Evolutionary conservation across 2,329 filamentous ascomycete species (phyloP).

Genomic region (Nemania bipapillata): DNA sequence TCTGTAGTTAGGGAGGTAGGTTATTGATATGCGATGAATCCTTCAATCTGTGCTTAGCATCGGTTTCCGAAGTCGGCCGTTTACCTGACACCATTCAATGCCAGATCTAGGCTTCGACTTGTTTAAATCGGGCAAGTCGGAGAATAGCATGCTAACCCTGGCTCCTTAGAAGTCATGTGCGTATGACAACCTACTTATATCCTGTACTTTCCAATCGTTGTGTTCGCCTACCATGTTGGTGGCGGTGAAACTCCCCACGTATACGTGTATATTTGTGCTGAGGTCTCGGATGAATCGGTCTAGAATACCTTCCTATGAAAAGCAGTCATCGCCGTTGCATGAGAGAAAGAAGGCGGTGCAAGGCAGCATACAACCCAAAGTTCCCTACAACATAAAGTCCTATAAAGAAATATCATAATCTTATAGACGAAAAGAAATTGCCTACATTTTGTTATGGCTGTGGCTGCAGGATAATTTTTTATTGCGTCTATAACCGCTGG

Average conservation of each 20-base stretch:
- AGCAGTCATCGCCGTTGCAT: not conserved
- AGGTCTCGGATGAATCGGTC: not conserved
- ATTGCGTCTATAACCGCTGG: too few species aligned
- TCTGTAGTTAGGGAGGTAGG: too few species aligned
- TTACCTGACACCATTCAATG: constrained; percentile 9
- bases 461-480: too few species aligned
- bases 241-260: not conserved
- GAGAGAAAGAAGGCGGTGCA: not conserved
- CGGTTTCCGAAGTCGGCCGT: constrained; percentile 21
- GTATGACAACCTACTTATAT: not conserved
- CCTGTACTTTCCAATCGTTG: not conserved
- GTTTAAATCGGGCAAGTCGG: constrained; percentile 24
- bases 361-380: not conserved
- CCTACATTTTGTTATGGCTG: too few species aligned
- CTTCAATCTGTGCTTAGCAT: not conserved
- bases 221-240: not conserved
- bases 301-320: not conserved
- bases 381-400: not conserved
- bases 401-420: too few species aligned
- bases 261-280: not conserved
- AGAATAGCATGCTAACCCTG: not conserved
- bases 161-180: constrained; percentile 9
- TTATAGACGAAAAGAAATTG: too few species aligned
- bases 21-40: not conserved
- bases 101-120: constrained; percentile 5